A percentile compares a stretch with the other conserved stretches of the same genome.
Conservation (phyloP, 495 filamentous ascomycete genomes). For the Parachaetomium inaequale region DNA sequence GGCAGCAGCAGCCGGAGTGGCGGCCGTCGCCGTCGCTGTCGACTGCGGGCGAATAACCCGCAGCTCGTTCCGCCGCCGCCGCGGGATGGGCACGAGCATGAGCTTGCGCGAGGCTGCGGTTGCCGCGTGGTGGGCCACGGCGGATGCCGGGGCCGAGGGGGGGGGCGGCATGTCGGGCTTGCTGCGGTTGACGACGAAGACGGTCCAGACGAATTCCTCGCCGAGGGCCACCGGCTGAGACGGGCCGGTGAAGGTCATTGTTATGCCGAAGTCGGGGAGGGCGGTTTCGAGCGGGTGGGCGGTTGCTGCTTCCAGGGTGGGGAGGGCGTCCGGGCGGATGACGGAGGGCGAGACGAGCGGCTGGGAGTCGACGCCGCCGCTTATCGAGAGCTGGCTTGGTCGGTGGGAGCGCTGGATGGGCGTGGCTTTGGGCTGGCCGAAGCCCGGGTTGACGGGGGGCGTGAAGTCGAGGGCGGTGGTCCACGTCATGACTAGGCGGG, state of each 20-base stretch:
- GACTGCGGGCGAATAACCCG: slow-evolving; percentile 56
- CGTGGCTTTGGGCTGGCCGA: slow-evolving; percentile 48
- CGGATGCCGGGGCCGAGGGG: neutral
- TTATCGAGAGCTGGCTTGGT: slow-evolving; percentile 58
- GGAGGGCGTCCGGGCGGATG: slow-evolving; percentile 52
- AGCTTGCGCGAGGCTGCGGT: slow-evolving; percentile 59
- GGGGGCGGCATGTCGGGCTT: slow-evolving; percentile 3
- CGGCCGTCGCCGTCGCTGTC: slow-evolving; percentile 32
- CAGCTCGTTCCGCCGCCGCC: slow-evolving; percentile 64
- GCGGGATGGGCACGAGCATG: slow-evolving; percentile 73
- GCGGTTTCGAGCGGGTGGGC: slow-evolving; percentile 44
- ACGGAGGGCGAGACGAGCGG: slow-evolving; percentile 46
- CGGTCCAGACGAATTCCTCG: slow-evolving; percentile 76
- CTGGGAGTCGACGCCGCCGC: slow-evolving; percentile 40
- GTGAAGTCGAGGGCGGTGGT: slow-evolving; percentile 80
- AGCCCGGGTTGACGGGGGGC: slow-evolving; percentile 55
- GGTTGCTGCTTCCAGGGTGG: slow-evolving; percentile 47
- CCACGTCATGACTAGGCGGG: slow-evolving; percentile 76
- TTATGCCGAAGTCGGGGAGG: slow-evolving; percentile 63
- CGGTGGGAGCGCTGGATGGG: slow-evolving; percentile 64
- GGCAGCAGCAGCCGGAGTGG: neutral
- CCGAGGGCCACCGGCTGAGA: slow-evolving; percentile 54
- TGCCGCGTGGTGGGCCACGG: neutral
- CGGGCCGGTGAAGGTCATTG: slow-evolving; percentile 67
- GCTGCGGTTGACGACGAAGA: slow-evolving; percentile 85